These are phyloP conservation scores for Trypanosomatidae sp. DNA, from an alignment of 208 protist species.

Conservation along the genomic window DNA sequence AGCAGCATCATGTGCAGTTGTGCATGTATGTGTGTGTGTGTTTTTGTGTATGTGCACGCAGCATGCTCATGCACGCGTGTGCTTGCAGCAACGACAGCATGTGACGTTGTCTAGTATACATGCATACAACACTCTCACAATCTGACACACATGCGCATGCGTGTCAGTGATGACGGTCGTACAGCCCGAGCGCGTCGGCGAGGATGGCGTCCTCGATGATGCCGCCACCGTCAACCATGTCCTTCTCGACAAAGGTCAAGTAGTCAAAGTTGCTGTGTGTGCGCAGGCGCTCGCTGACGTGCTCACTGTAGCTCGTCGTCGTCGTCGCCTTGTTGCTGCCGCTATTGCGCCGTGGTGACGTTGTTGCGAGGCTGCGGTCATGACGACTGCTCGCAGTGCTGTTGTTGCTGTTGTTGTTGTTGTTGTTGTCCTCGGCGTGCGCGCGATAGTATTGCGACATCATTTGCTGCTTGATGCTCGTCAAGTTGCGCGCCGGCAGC, in stretches of 20 bases:
- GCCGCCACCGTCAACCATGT: constrained; percentile 22
- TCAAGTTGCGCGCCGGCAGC: background rate
- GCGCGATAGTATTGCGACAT: constrained; percentile 24
- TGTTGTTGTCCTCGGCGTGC: constrained; percentile 7
- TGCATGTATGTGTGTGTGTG: no score
- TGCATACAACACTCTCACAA: no score
- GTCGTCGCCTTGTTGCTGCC: background rate
- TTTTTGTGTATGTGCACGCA: no score
- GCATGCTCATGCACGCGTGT: no score
- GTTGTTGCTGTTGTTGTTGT: constrained; percentile 1
- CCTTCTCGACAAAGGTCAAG: constrained; percentile 43
- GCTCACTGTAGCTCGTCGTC: constrained; percentile 26
- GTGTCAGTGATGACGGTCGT: constrained; percentile 29
- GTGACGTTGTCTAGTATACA: no score
- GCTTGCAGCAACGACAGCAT: no score
- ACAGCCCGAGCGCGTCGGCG: constrained; percentile 63
- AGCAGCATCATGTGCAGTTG: no score
- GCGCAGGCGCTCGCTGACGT: constrained; percentile 22
- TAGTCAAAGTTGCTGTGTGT: constrained; percentile 69
- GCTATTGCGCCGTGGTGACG: background rate
- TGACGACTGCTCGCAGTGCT: no score
- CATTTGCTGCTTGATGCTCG: constrained; percentile 18
- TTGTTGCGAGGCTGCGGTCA: no score
- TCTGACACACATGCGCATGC: no score
- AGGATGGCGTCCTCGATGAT: constrained; percentile 63